Base-by-base conservation (phyloP, 1,284 basidiomycete species). In the Calocybe gambosa region DNA sequence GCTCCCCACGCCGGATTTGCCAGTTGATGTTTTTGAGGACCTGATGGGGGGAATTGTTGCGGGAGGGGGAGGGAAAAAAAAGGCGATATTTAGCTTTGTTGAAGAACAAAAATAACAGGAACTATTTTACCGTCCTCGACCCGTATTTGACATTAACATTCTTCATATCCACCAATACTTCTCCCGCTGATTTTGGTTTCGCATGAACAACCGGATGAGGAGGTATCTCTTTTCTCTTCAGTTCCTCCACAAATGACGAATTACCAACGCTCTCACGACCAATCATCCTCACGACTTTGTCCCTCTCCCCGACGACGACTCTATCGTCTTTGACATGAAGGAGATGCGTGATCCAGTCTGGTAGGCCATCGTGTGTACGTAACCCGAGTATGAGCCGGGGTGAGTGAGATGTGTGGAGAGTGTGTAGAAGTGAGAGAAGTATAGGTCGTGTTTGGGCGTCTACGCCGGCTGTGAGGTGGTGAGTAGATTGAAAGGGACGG, bases 321-420 rank as follows among this genome's bases (percentile, higher is more conserved):
- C 63, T 49, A 1, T 73, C 71, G 0, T 68, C 64, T 16, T 74
- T 65, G 2, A 93, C 77, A 23, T 82, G 61, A 0, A 81, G 77
- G 1, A 95, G 65, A 58, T 94, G 82, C 0, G 85, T 85, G 10
- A 94, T 77, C 82, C 89, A 95, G 0, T 78, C 74, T 0, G 94
- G 93, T 1, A 99, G 62, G 0, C 79, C 73, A 49, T 95, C 92
- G 49, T 91, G 89, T 4, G 79, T 77, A 31, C 93, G 73, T 1
- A 97, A 67, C 0, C 93, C 85, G 46, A 97, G 67, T 13, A 97
- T 77, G 8, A 97, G 72, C 15, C 83, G 71, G 7, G 80, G 79
- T 38, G 63, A 62, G 36, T 65, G 65, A 1, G 67, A 58, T 0
- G 58, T 55, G 51, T 91, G 89, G 4, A 91, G 66, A 0, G 69